Percentiles rank a stretch among this genome's conserved stretches.
These are phyloP conservation scores for Geranium brycei DNA, from an alignment of 345 rosid species.

Conservation along the genomic window DNA sequence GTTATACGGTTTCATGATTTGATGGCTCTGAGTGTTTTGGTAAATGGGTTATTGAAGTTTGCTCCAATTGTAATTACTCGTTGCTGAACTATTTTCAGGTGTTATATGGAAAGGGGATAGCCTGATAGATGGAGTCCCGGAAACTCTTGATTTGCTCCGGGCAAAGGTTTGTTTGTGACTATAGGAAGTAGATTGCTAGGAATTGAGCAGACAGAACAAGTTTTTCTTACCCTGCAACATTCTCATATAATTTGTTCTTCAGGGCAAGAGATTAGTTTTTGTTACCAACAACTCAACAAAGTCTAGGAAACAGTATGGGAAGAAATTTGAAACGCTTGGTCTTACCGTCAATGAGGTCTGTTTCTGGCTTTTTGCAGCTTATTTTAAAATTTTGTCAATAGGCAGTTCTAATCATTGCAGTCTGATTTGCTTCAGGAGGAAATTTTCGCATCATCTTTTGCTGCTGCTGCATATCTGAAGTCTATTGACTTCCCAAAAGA, in stretches of 20 bases:
- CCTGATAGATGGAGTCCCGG: conserved; percentile 86
- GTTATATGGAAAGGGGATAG: conserved; percentile 98
- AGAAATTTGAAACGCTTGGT: conserved; percentile 90
- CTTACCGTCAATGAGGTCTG: conserved; percentile 65
- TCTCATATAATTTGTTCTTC: neutral
- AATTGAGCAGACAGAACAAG: neutral
- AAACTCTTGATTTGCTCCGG: conserved; percentile 91
- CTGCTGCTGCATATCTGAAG: conserved; percentile 87
- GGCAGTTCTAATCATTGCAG: conserved; percentile 1
- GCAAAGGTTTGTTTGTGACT: conserved; percentile 41
- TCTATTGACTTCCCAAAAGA: conserved; percentile 87
- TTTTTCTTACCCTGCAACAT: neutral
- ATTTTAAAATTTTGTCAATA: neutral
- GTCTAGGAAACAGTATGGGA: conserved; percentile 93
- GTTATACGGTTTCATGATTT: no score
- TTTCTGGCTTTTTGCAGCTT: neutral
- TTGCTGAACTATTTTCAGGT: conserved; percentile 32
- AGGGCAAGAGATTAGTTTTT: conserved; percentile 92
- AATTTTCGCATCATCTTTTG: conserved; percentile 92
- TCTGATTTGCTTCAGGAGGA: conserved; percentile 52
- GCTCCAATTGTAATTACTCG: no score
- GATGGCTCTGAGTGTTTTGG: no score
- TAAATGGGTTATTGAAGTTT: no score
- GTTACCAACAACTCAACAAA: conserved; percentile 95
- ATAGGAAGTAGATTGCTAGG: neutral